These are phyloP conservation scores for Neofusicoccum kwambonambiense DNA, from an alignment of 2,329 filamentous ascomycete genomes.

Conservation along the genomic window DNA sequence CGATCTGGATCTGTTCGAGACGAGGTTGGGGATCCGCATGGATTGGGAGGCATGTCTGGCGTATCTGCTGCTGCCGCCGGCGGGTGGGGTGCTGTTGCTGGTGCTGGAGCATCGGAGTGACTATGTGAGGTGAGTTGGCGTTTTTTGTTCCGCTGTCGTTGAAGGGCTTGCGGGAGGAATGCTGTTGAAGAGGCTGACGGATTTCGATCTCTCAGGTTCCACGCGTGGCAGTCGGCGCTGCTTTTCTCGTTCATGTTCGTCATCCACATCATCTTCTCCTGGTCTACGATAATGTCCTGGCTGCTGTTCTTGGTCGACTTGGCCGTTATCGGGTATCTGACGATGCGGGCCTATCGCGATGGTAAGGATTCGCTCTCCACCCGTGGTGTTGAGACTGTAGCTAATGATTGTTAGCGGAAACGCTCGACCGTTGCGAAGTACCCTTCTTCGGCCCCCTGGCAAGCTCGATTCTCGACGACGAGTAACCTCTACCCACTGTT, in stretches of 20 bases:
- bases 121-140: constrained; percentile 73
- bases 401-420: constrained; percentile 51
- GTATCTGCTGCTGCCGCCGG: constrained; percentile 80
- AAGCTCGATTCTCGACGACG: constrained; percentile 87
- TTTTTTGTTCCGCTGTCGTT: background rate
- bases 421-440: constrained; percentile 71
- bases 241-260: constrained; percentile 73
- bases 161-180: background rate
- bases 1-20: constrained; percentile 79
- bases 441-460: constrained; percentile 84
- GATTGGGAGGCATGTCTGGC: constrained; percentile 90
- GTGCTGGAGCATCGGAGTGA: constrained; percentile 92
- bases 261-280: constrained; percentile 81
- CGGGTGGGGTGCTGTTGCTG: constrained; percentile 80
- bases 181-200: constrained; percentile 17
- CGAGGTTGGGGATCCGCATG: constrained; percentile 79
- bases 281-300: constrained; percentile 83
- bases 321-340: constrained; percentile 71
- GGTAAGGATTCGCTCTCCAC: constrained; percentile 45
- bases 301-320: constrained; percentile 75
- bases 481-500: constrained; percentile 45
- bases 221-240: constrained; percentile 91
- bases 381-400: background rate
- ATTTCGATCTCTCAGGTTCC: constrained; percentile 61
- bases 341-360: constrained; percentile 78